Percentiles rank a stretch among this genome's conserved stretches.
These are phyloP conservation scores for Tetraselmis chui DNA, from an alignment of 139 green algal genomes.

Conservation along the genomic window DNA sequence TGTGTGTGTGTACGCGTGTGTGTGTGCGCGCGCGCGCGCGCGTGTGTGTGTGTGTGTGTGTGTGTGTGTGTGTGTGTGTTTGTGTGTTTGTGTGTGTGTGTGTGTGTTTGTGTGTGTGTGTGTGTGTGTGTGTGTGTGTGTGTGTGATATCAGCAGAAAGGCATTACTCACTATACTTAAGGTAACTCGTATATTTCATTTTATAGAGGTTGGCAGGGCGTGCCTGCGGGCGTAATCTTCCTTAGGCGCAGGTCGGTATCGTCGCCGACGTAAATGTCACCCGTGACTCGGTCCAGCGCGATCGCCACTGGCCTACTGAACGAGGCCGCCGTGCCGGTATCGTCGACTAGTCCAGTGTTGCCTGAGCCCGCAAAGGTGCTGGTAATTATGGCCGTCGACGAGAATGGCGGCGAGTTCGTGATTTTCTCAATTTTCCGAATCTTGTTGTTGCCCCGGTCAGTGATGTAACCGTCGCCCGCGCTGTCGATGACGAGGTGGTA, in stretches of 20 bases:
- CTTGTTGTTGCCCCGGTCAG: not conserved
- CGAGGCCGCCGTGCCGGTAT: not conserved
- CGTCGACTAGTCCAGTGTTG: not conserved
- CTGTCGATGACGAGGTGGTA: not conserved
- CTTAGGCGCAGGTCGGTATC: not conserved
- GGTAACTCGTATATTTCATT: too few species aligned
- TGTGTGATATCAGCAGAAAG: too few species aligned
- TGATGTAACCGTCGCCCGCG: not conserved
- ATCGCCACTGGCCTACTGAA: not conserved
- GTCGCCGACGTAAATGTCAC: not conserved
- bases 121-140: too few species aligned
- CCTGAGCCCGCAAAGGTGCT: not conserved
- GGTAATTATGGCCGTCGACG: not conserved
- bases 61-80: too few species aligned
- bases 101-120: too few species aligned
- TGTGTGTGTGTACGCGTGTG: too few species aligned
- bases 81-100: too few species aligned
- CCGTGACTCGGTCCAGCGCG: not conserved
- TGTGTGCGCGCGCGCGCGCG: too few species aligned
- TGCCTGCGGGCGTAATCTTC: not conserved
- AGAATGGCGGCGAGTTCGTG: not conserved
- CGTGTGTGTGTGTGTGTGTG: too few species aligned
- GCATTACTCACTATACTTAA: too few species aligned
- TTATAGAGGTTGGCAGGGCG: too few species aligned
- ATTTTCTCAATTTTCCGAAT: not conserved